Base-by-base conservation (phyloP, 139 green algal genomes). In the Tetraselmis striata region DNA sequence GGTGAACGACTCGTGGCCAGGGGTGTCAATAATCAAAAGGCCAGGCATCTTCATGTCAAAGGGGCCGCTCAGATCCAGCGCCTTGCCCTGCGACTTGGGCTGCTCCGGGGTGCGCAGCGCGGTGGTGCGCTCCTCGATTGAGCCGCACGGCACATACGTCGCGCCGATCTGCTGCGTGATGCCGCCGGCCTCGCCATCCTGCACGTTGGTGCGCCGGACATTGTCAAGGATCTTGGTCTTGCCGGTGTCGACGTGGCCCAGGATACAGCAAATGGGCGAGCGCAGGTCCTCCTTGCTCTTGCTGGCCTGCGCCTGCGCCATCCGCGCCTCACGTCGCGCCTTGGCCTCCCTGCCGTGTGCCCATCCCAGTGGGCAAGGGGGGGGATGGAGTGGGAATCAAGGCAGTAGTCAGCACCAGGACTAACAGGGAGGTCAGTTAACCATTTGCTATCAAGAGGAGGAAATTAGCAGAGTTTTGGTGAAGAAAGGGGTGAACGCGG, bases 141-240 rank as follows among this genome's bases (percentile, higher is more conserved):
- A 26, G 96, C 90, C 0, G 81, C 86, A 0, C 2, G 97, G 97
- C 26, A 99, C 94, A 81, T 98, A 99, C 11, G 97, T 99, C 18
- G 97, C 97, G 75, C 97, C 97, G 79, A 99, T 99, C 90, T 99
- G 97, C 91, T 99, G 97, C 32, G 97, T 99, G 92, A 99, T 99
- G 75, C 97, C 97, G 31, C 97, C 97, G 1, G 96, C 97, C 87
- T 99, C 97, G 0, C 95, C 95, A 77, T 99, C 97, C 88, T 98
- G 94, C 78, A 99, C 96, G 84, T 98, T 98, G 59, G 96, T 99
- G 59, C 94, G 85, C 32, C 97, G 88, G 82, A 99, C 96, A 85
- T 98, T 98, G 90, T 99, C 97, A 83, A 99, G 86, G 82, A 99
- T 95, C 92, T 99, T 99, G 24, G 97, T 99, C 89, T 99, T 99